Base-by-base conservation (phyloP, 2,329 filamentous ascomycete genomes). In the Lachnellula subtilissima region DNA sequence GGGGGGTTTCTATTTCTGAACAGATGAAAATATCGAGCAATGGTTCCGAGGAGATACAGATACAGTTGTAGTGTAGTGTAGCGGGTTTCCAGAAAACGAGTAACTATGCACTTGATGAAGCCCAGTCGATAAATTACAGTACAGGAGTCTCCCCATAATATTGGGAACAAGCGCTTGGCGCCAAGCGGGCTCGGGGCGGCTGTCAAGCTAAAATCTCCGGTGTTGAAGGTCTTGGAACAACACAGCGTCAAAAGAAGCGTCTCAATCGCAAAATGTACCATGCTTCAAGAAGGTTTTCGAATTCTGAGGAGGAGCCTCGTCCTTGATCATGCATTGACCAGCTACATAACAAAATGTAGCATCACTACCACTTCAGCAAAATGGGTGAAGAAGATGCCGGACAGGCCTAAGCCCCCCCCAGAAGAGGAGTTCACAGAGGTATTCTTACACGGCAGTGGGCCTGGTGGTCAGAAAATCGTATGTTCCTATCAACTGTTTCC, bases 381-480 rank as follows among this genome's bases (percentile, higher is more conserved):
- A 63, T 68, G 64, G 52, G 57, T 50, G 50, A 88, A 87, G 69
- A 81, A 81, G 53, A 77, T 95, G 67, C 92, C 93, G 1, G 86
- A 91, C 5, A 85, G 91, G 12, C 56, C 56, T n/a, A 55, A 55
- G 4, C 86, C 88, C 14, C 82, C 78, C 58, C 80, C 85, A 12
- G 91, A 96, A 63, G 76, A 79, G 17, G 91, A 97, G 52, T 84
- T 97, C 63, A 85, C 87, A 55, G 89, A 97, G 68, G 81, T 80
- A 43, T 97, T 95, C 74, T 79, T 99, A 58, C 96, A 94, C 71
- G 94, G 94, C 65, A 89, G 84, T 64, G 94, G 94, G 1, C 93
- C 94, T 0, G 94, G 94, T 23, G 94, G 94, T 0, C 94, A 99
- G 71, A 97, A 97, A 72, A 97, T 97, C 75, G 87, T 91, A 73